Conservation (phyloP, 2,329 filamentous ascomycete species). For the Pezicula radicicola region DNA sequence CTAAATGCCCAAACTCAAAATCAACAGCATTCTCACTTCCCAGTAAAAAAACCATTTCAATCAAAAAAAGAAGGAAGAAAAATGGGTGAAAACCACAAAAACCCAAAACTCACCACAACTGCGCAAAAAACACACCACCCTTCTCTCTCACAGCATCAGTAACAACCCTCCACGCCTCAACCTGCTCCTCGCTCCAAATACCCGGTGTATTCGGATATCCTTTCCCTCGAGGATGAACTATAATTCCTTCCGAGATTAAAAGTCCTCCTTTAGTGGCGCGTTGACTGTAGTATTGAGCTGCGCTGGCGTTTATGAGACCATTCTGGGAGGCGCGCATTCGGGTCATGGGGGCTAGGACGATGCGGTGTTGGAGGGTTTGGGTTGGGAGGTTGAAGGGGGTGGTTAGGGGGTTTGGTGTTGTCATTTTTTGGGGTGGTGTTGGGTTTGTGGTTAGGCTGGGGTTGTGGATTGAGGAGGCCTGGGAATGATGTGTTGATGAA, state of each 20-base stretch:
- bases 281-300: constrained; percentile 47
- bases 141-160: constrained; percentile 54
- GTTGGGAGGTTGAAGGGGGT: neutral
- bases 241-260: constrained; percentile 55
- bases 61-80: no score
- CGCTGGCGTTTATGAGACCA: constrained; percentile 31
- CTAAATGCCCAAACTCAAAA: neutral
- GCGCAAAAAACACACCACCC: constrained; percentile 49
- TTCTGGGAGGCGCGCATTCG: constrained; percentile 27
- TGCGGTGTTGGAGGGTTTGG: constrained; percentile 40
- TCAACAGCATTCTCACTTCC: no score
- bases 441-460: no score
- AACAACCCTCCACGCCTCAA: constrained; percentile 51
- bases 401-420: neutral
- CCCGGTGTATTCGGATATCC: constrained; percentile 48
- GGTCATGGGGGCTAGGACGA: constrained; percentile 41
- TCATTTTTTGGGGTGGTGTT: neutral
- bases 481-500: no score
- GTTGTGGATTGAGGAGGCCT: no score
- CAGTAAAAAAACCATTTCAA: no score
- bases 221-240: constrained; percentile 40
- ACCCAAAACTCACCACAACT: constrained; percentile 37
- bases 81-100: no score
- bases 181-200: constrained; percentile 46
- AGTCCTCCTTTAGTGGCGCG: constrained; percentile 47